A percentile compares a stretch with the other conserved stretches of the same genome.
Evolutionary conservation across 345 rosid genomes (phyloP).

Genomic region (Eucalyptus pauciflora): DNA sequence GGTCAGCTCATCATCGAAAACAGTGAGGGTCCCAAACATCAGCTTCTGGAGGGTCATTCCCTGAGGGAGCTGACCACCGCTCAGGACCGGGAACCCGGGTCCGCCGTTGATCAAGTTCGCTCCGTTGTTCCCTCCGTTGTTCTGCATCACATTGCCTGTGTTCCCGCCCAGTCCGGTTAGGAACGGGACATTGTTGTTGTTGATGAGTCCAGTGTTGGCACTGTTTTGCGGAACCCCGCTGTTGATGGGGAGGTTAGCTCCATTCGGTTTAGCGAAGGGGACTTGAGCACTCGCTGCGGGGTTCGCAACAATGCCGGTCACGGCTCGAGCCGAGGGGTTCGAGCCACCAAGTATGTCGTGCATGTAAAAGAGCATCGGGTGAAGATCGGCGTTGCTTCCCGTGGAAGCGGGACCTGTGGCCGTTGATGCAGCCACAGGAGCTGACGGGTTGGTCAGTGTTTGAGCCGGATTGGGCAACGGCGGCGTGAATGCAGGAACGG

Average conservation of each 20-base stretch:
- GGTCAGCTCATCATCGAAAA: conserved; percentile 74
- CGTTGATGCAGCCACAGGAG: neutral
- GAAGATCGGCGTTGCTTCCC: neutral
- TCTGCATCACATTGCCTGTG: conserved; percentile 23
- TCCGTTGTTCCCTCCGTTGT: conserved; percentile 46
- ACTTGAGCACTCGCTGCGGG: conserved; percentile 65
- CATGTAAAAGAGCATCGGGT: conserved; percentile 51
- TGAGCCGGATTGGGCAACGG: neutral
- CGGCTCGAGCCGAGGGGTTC: conserved; percentile 62
- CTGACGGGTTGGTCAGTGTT: neutral
- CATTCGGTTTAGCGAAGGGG: conserved; percentile 79
- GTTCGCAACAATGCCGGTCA: conserved; percentile 60
- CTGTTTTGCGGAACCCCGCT: conserved; percentile 50
- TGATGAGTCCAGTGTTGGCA: conserved; percentile 54
- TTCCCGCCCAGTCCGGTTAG: conserved; percentile 71
- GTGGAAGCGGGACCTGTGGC: conserved; percentile 6
- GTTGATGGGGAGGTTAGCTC: conserved; percentile 63
- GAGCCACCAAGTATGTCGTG: conserved; percentile 85
- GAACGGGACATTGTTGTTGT: conserved; percentile 80
- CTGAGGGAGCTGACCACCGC: conserved; percentile 42
- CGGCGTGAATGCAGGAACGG: neutral
- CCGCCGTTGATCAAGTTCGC: conserved; percentile 16
- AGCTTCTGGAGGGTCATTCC: conserved; percentile 50
- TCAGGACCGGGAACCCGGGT: conserved; percentile 25
- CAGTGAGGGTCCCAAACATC: conserved; percentile 85